phyloP scores from a whole-genome alignment of 495 filamentous ascomycete genomes.

The Aspergillus steynii region DNA sequence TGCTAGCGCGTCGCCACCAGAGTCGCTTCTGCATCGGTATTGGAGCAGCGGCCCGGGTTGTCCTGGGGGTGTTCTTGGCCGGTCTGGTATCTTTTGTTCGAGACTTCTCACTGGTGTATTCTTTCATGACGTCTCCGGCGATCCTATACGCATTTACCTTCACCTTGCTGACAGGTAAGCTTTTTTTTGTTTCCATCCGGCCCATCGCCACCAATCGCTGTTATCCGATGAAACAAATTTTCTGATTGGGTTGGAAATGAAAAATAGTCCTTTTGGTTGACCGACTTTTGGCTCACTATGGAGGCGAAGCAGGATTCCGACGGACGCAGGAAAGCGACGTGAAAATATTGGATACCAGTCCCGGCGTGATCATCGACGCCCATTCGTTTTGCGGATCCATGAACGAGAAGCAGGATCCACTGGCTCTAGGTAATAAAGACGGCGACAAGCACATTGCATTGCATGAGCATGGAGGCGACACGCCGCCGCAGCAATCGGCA shows the following conservation, averaged over 20 bases:
- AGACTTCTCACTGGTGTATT: conserved; percentile 37
- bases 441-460: not conserved
- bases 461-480: not conserved
- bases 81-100: conserved; percentile 32
- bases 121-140: conserved; percentile 43
- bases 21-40: conserved; percentile 21
- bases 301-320: conserved; percentile 31
- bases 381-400: not conserved
- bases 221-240: not conserved
- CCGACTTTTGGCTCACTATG: conserved; percentile 42
- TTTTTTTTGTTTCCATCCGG: not conserved
- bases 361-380: not conserved
- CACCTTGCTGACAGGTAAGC: conserved; percentile 37
- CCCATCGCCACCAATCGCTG: not conserved
- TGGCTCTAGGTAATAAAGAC: not conserved
- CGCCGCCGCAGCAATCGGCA: too few relatives aligned
- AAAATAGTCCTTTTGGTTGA: conserved; percentile 38
- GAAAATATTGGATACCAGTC: conserved; percentile 12
- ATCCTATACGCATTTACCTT: conserved; percentile 46
- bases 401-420: not conserved
- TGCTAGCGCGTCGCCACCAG: conserved; percentile 31
- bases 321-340: conserved; percentile 30
- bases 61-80: conserved; percentile 31
- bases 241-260: conserved; percentile 13
- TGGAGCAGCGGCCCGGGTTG: conserved; percentile 29